Percentiles rank a stretch among this genome's conserved stretches.
Conservation (phyloP, 805 yeast genomes). For the Barnettozyma wickerhamii region DNA sequence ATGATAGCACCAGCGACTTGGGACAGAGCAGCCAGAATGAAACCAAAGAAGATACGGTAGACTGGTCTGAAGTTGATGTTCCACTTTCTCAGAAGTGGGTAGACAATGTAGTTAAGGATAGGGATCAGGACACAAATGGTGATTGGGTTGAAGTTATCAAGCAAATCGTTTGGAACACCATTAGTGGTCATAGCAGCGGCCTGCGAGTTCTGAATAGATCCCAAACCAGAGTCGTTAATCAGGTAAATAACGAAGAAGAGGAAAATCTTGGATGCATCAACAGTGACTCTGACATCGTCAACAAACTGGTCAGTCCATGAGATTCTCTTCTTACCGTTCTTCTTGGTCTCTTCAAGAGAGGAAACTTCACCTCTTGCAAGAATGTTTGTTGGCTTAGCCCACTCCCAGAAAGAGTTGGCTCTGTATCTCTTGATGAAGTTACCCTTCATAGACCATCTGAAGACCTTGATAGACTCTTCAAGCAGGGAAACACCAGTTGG, state of each 20-base stretch:
- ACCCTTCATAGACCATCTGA: constrained; percentile 35
- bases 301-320: constrained; percentile 67
- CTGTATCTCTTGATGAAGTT: constrained; percentile 39
- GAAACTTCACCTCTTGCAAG: constrained; percentile 35
- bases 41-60: constrained; percentile 66
- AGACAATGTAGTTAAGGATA: constrained; percentile 52
- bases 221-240: constrained; percentile 64
- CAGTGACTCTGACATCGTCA: constrained; percentile 61
- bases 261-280: constrained; percentile 69
- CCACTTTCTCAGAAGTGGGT: constrained; percentile 44
- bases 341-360: constrained; percentile 8
- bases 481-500: constrained; percentile 36
- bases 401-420: constrained; percentile 41
- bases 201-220: constrained; percentile 36
- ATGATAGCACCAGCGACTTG: constrained; percentile 45
- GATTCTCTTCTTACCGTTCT: constrained; percentile 19
- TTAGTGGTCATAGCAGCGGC: constrained; percentile 70
- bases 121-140: constrained; percentile 76
- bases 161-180: constrained; percentile 74
- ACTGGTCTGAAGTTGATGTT: constrained; percentile 59
- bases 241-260: constrained; percentile 66
- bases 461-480: constrained; percentile 37
- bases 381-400: constrained; percentile 53
- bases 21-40: constrained; percentile 48
- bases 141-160: constrained; percentile 70